These are phyloP conservation scores for Tritrichomonas foetus DNA, from an alignment of 208 protist species.

Conservation along the genomic window DNA sequence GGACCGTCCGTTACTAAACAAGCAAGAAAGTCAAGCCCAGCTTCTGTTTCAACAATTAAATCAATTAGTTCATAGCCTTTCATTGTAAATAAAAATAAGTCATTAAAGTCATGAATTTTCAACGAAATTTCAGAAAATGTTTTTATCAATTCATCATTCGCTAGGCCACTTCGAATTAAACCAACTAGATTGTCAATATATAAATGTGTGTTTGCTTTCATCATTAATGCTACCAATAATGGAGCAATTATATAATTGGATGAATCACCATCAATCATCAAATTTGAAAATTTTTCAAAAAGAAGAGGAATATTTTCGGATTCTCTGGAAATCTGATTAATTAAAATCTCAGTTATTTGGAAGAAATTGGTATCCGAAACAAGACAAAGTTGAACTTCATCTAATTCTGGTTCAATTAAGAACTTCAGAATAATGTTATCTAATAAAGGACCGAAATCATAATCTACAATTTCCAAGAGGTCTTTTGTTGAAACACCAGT, in stretches of 20 bases:
- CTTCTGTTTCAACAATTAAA: background rate
- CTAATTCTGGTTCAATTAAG: background rate
- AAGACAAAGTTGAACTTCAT: background rate
- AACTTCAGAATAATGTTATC: background rate
- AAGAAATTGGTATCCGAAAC: background rate
- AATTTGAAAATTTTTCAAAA: background rate
- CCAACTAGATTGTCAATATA: background rate
- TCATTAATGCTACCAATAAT: background rate
- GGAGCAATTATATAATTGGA: background rate
- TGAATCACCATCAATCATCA: background rate
- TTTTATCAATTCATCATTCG: background rate
- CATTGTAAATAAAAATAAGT: background rate
- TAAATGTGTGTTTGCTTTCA: too few relatives aligned
- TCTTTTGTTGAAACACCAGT: background rate
- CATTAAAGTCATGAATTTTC: background rate
- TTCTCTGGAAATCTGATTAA: background rate
- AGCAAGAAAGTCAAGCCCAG: background rate
- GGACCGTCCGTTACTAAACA: background rate
- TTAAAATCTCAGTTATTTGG: background rate
- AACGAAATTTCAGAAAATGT: background rate
- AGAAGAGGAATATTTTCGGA: background rate
- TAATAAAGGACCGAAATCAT: background rate
- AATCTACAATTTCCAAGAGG: background rate
- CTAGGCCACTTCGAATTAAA: background rate
- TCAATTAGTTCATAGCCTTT: background rate